These are phyloP conservation scores for Puccinia sorghi DNA, from an alignment of 1,284 basidiomycete genomes.

Conservation along the genomic window DNA sequence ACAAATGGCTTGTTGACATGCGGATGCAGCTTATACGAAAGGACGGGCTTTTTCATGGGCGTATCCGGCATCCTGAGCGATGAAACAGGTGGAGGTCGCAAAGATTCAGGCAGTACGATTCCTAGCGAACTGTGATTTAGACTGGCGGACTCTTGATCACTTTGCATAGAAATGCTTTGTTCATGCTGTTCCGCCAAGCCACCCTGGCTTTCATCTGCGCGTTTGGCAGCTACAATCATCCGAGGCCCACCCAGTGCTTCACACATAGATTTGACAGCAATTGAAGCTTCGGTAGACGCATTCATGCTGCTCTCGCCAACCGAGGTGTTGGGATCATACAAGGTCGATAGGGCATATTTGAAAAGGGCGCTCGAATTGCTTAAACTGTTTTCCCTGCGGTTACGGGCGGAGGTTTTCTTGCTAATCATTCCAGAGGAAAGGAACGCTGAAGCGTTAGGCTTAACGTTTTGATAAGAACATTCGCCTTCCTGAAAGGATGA, in stretches of 20 bases:
- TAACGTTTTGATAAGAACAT: conserved; percentile 34
- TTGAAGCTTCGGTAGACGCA: conserved; percentile 6
- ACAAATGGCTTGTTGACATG: conserved; percentile 41
- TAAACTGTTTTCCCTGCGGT: conserved; percentile 12
- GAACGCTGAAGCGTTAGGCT: conserved; percentile 48
- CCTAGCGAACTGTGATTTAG: conserved; percentile 9
- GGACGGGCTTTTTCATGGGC: conserved; percentile 44
- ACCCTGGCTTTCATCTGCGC: conserved; percentile 29
- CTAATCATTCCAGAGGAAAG: conserved; percentile 36
- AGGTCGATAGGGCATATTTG: conserved; percentile 5
- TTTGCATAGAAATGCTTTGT: conserved; percentile 24
- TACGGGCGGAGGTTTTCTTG: conserved; percentile 22
- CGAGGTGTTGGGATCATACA: not conserved
- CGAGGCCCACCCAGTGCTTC: conserved; percentile 41
- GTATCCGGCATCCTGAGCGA: conserved; percentile 49
- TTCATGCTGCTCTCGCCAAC: not conserved
- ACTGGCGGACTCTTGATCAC: not conserved
- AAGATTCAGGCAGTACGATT: conserved; percentile 12
- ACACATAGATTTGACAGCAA: conserved; percentile 38
- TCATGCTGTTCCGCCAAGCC: conserved; percentile 21
- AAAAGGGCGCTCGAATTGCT: conserved; percentile 31
- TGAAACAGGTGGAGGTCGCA: conserved; percentile 22
- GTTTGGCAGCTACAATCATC: conserved; percentile 43
- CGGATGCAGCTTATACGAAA: conserved; percentile 24
- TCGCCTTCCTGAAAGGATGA: conserved; percentile 40